These are phyloP conservation scores for Globisporangium spiculum DNA, from an alignment of 352 stramenopile genomes.

Conservation along the genomic window DNA sequence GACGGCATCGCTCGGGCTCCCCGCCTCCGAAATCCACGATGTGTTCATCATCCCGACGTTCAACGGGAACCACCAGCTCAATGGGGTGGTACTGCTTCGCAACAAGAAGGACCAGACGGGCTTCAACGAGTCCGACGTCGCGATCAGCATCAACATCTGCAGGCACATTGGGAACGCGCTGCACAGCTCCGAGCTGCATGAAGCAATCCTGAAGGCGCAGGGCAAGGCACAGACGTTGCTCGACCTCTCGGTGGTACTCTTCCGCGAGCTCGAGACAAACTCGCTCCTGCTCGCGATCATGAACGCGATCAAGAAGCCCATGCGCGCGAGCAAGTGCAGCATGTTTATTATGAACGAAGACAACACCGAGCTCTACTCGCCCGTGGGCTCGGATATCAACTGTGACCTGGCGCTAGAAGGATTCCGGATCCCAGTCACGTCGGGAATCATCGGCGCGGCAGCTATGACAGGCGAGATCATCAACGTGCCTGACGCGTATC, in stretches of 20 bases:
- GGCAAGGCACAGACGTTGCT: conserved; percentile 65
- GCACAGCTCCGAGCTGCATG: conserved; percentile 55
- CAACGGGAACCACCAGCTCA: conserved; percentile 38
- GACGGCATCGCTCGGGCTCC: conserved; percentile 11
- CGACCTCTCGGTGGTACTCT: conserved; percentile 61
- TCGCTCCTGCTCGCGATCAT: conserved; percentile 53
- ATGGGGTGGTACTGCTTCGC: conserved; percentile 59
- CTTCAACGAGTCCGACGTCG: conserved; percentile 56
- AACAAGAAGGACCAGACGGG: conserved; percentile 27
- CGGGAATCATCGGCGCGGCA: conserved; percentile 55
- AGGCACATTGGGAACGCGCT: conserved; percentile 52
- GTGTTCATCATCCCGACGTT: conserved; percentile 56
- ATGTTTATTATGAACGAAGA: conserved; percentile 67
- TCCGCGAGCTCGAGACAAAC: conserved; percentile 61
- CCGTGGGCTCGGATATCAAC: conserved; percentile 39
- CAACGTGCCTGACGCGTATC: conserved; percentile 75
- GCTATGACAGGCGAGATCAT: conserved; percentile 65
- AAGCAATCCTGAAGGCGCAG: conserved; percentile 51
- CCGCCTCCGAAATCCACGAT: conserved; percentile 29
- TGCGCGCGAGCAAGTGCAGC: conserved; percentile 52
- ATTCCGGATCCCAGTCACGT: conserved; percentile 51
- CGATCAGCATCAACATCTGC: conserved; percentile 51
- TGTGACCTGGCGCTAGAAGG: conserved; percentile 39
- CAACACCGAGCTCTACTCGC: conserved; percentile 53
- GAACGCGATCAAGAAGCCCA: conserved; percentile 49